Conservation (phyloP, 768 basidiomycete species). For the Phylloporus sp. region DNA sequence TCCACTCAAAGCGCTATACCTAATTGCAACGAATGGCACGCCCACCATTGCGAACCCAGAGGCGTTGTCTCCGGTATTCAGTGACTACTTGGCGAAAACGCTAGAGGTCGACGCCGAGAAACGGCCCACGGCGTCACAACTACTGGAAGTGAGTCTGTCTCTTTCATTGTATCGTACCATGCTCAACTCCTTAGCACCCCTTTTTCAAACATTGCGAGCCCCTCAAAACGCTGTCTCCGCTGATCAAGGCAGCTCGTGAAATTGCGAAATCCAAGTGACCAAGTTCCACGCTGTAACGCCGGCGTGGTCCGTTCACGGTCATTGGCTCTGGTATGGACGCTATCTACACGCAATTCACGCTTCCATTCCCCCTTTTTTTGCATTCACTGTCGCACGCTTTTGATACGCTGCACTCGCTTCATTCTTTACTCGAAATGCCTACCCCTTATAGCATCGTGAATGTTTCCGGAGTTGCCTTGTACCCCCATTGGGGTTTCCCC, state of each 20-base stretch:
- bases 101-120: conserved; percentile 95
- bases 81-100: conserved; percentile 83
- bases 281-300: neutral
- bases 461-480: conserved; percentile 13
- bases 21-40: conserved; percentile 98
- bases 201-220: conserved; percentile 90
- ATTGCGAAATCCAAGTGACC: conserved; percentile 60
- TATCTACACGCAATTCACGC: conserved; percentile 11
- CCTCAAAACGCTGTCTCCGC: conserved; percentile 75
- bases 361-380: conserved; percentile 5
- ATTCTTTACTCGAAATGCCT: conserved; percentile 13
- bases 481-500: conserved; percentile 7
- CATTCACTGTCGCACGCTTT: conserved; percentile 17
- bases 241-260: conserved; percentile 91
- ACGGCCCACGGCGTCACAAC: conserved; percentile 78
- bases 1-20: conserved; percentile 92
- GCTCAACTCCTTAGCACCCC: conserved; percentile 52
- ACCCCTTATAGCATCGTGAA: conserved; percentile 5
- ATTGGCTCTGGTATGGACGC: conserved; percentile 5
- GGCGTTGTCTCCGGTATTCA: conserved; percentile 70
- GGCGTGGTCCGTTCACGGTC: neutral
- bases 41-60: conserved; percentile 94
- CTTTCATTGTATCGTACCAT: neutral
- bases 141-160: conserved; percentile 59
- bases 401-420: conserved; percentile 17